These are phyloP conservation scores for Trichoderma atrobrunneum DNA, from an alignment of 2,329 filamentous ascomycete genomes.

Conservation along the genomic window DNA sequence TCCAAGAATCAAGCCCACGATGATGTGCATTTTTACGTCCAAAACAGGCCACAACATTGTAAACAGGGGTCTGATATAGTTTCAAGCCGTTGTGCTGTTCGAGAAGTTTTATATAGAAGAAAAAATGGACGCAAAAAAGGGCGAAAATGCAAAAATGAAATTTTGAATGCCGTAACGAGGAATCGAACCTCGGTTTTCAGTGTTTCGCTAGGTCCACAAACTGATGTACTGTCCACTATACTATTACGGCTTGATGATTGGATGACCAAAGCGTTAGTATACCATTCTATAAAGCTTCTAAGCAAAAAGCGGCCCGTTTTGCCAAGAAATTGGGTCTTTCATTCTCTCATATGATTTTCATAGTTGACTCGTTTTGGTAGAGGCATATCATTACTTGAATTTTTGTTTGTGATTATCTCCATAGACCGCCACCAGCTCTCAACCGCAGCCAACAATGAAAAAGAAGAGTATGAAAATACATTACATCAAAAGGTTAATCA, in stretches of 20 bases:
- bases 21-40: not conserved
- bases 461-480: not conserved
- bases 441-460: not conserved
- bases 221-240: constrained; percentile 19
- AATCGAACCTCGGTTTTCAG: constrained; percentile 21
- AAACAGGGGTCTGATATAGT: not conserved
- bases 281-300: not conserved
- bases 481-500: not conserved
- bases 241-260: constrained; percentile 2
- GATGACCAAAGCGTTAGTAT: not conserved
- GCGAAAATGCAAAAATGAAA: not conserved
- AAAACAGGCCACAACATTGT: not conserved
- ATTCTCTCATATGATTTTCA: not conserved
- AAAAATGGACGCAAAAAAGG: not conserved
- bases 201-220: constrained; percentile 14
- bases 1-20: not conserved
- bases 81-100: not conserved
- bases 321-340: not conserved
- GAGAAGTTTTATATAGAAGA: not conserved
- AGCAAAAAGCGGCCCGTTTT: not conserved
- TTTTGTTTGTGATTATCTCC: not conserved
- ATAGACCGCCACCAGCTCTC: rapidly evolving
- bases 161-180: constrained; percentile 15
- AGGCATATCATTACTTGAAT: not conserved
- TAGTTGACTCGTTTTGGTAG: not conserved